Percentiles rank a stretch among this genome's conserved stretches.
phyloP scores from a whole-genome alignment of 495 filamentous ascomycete species.

The Penicillium mononematosum region DNA sequence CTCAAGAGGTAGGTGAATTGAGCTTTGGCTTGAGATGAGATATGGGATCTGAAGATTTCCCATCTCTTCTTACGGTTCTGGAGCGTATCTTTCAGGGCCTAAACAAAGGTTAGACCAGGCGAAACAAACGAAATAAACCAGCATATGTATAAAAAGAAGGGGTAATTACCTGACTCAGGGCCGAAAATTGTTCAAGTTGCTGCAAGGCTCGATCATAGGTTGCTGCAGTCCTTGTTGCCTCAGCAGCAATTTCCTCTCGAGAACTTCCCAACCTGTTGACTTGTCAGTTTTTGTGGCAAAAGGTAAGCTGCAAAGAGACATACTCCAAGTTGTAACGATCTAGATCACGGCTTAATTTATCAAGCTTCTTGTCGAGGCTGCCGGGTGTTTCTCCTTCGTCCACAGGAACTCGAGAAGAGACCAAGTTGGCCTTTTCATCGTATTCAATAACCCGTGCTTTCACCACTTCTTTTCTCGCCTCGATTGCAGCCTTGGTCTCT shows the following conservation, averaged over 20 bases:
- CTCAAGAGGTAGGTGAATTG: conserved; percentile 86
- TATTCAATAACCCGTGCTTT: conserved; percentile 51
- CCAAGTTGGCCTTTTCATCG: conserved; percentile 52
- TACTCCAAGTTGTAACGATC: conserved; percentile 50
- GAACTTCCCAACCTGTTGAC: conserved; percentile 59
- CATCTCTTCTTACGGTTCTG: conserved; percentile 71
- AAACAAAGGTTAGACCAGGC: conserved; percentile 3
- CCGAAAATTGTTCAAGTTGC: conserved; percentile 49
- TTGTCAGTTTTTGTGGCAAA: conserved; percentile 19
- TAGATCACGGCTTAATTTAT: conserved; percentile 57
- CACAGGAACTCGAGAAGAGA: conserved; percentile 64
- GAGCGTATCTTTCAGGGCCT: conserved; percentile 64
- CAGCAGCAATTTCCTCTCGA: conserved; percentile 61
- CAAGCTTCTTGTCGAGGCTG: conserved; percentile 63
- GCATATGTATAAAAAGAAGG: not conserved
- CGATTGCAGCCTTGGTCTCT: conserved; percentile 42
- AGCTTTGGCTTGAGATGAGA: conserved; percentile 76
- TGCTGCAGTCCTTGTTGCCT: conserved; percentile 43
- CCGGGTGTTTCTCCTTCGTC: conserved; percentile 63
- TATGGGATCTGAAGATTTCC: conserved; percentile 75
- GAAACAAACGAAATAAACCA: conserved; percentile 1
- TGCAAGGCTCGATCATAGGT: conserved; percentile 43
- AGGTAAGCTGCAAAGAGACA: conserved; percentile 18
- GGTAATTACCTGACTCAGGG: conserved; percentile 51
- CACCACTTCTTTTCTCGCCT: conserved; percentile 47